Evolutionary conservation across 192 early-diverging fungal species (phyloP).

Genomic region (Paraglomus occultum): DNA sequence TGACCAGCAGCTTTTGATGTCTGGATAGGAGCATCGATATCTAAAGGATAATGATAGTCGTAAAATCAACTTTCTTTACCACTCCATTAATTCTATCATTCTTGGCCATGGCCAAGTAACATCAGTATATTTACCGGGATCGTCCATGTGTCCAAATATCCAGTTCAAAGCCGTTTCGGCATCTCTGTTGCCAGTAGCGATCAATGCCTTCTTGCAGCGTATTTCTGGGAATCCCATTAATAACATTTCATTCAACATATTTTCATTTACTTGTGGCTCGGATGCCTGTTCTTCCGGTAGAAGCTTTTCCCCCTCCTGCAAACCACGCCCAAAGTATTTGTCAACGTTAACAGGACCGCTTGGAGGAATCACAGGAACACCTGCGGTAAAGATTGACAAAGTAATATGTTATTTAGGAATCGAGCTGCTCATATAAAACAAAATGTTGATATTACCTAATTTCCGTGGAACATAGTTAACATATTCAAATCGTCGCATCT

Average conservation of each 20-base stretch:
- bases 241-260: conserved; percentile 73
- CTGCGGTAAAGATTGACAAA: conserved; percentile 29
- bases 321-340: conserved; percentile 64
- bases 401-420: background rate
- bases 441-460: conserved; percentile 40
- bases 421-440: background rate
- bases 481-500: conserved; percentile 68
- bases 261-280: conserved; percentile 60
- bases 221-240: conserved; percentile 92
- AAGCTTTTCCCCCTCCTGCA: conserved; percentile 63
- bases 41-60: conserved; percentile 23
- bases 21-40: conserved; percentile 74
- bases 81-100: background rate
- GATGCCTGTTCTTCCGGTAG: conserved; percentile 68
- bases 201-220: conserved; percentile 79
- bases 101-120: background rate
- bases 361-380: conserved; percentile 58
- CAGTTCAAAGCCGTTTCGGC: conserved; percentile 89
- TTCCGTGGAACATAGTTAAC: conserved; percentile 83
- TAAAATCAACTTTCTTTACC: background rate
- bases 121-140: conserved; percentile 59
- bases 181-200: conserved; percentile 76
- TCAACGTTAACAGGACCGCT: conserved; percentile 60
- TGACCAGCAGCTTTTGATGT: background rate
- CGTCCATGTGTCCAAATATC: conserved; percentile 98